Conservation (phyloP, 441 rosid genomes). For the Pelargonium fulgidum region DNA sequence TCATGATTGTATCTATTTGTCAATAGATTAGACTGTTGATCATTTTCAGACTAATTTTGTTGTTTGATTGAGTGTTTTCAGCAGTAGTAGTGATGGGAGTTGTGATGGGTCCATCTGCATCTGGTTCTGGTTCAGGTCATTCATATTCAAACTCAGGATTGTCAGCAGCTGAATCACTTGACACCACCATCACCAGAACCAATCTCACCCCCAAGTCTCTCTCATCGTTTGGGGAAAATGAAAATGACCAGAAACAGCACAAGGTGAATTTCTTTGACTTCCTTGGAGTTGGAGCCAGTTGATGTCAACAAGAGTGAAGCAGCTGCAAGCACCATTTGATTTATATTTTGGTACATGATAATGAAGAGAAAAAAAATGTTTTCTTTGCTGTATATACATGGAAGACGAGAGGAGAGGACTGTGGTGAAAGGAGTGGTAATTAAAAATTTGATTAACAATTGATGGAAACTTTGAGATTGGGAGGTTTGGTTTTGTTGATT, state of each 20-base stretch:
- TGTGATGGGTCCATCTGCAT: constrained; percentile 15
- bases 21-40: too few species aligned
- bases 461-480: too few species aligned
- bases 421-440: too few species aligned
- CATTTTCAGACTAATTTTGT: background rate
- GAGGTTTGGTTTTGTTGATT: too few species aligned
- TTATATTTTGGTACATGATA: too few species aligned
- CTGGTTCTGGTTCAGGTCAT: too few species aligned
- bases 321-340: too few species aligned
- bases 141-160: constrained; percentile 10
- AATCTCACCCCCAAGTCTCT: background rate
- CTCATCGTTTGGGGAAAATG: constrained; percentile 16
- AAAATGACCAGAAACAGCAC: constrained; percentile 27
- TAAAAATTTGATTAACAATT: too few species aligned
- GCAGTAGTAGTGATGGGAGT: background rate
- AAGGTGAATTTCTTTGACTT: constrained; percentile 60
- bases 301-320: background rate
- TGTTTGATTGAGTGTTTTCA: background rate
- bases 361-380: too few species aligned
- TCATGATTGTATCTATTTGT: too few species aligned
- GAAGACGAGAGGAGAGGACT: too few species aligned
- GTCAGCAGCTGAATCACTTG: constrained; percentile 22
- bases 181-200: constrained; percentile 11
- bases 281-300: constrained; percentile 86
- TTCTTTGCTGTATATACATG: too few species aligned